phyloP scores from a whole-genome alignment of 805 yeast species.

The Kluyveromyces siamensis region DNA sequence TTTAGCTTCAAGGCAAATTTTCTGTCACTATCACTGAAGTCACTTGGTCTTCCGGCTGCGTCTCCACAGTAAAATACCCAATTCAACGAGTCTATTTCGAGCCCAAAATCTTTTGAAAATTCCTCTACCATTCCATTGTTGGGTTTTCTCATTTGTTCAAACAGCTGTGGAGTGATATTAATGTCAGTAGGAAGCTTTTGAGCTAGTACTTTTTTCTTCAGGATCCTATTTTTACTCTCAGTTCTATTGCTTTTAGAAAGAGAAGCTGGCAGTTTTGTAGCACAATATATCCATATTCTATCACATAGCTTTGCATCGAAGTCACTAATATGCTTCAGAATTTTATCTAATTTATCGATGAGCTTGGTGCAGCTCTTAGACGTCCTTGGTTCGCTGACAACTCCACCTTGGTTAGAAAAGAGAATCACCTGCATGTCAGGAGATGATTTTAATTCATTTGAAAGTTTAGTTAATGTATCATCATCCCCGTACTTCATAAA shows the following conservation, averaged over 20 bases:
- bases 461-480: neutral
- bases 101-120: constrained; percentile 33
- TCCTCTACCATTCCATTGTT: constrained; percentile 65
- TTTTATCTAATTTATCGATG: constrained; percentile 31
- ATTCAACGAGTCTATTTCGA: constrained; percentile 4
- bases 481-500: constrained; percentile 37
- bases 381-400: constrained; percentile 19
- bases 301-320: constrained; percentile 18
- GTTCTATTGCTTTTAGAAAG: constrained; percentile 5
- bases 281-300: constrained; percentile 46
- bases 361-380: constrained; percentile 32
- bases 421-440: constrained; percentile 43
- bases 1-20: constrained; percentile 55
- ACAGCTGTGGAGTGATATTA: constrained; percentile 9
- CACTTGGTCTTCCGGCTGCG: constrained; percentile 80
- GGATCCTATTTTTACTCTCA: constrained; percentile 3
- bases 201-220: constrained; percentile 5
- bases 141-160: constrained; percentile 57
- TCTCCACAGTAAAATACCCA: constrained; percentile 68
- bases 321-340: constrained; percentile 27
- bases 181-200: constrained; percentile 3
- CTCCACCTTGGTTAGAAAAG: constrained; percentile 80
- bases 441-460: neutral
- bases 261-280: constrained; percentile 46
- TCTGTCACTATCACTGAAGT: constrained; percentile 74